These are phyloP conservation scores for Penicillium sp. DNA, from an alignment of 2,329 filamentous ascomycete genomes.

Conservation along the genomic window DNA sequence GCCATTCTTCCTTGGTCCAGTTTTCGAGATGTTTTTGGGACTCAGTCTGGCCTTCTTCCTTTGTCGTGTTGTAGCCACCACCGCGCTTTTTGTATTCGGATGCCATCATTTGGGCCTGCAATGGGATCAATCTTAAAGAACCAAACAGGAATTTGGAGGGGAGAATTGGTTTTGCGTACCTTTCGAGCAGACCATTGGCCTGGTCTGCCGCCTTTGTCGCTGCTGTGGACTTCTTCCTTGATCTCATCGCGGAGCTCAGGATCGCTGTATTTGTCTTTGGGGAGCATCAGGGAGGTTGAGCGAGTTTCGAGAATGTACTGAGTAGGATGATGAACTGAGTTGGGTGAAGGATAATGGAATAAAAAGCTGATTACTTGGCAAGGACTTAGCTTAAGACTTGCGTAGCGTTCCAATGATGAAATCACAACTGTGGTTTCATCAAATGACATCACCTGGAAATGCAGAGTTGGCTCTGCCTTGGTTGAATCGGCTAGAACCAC, in stretches of 20 bases:
- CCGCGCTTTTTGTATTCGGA: conserved; percentile 50
- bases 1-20: conserved; percentile 52
- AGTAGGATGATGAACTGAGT: neutral
- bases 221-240: conserved; percentile 48
- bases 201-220: conserved; percentile 50
- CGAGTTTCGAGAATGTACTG: neutral
- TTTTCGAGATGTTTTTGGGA: conserved; percentile 47
- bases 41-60: conserved; percentile 44
- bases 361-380: neutral
- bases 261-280: conserved; percentile 50
- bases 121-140: neutral
- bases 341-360: neutral
- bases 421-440: neutral
- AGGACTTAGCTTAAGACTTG: neutral
- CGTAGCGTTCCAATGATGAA: neutral
- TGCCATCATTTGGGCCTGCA: conserved; percentile 49
- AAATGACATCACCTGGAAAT: neutral
- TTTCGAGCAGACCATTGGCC: conserved; percentile 53
- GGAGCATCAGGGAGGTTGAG: conserved; percentile 38
- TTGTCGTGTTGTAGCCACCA: conserved; percentile 48
- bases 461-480: neutral
- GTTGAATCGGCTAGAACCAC: neutral
- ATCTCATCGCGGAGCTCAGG: conserved; percentile 48
- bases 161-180: conserved; percentile 23
- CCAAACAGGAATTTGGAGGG: neutral